Evolutionary conservation across 2,329 filamentous ascomycete species (phyloP).

Genomic region (Pseudocercospora cruenta): DNA sequence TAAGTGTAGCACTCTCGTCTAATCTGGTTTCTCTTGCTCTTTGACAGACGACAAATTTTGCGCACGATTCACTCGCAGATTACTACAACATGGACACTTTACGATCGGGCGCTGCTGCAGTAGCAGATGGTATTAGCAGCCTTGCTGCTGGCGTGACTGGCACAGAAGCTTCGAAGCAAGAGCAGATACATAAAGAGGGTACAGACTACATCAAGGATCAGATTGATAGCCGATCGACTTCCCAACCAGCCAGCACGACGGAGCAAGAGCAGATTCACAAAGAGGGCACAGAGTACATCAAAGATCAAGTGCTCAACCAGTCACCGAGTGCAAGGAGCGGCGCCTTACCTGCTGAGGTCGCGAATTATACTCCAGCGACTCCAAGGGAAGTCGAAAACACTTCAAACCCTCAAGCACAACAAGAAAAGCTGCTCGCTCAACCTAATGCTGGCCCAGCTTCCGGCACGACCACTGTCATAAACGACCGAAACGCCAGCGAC

Average conservation of each 20-base stretch:
- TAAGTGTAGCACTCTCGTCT: background rate
- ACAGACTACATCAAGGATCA: slow-evolving; percentile 18
- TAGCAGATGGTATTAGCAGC: background rate
- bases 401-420: background rate
- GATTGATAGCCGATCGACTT: background rate
- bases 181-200: slow-evolving; percentile 15
- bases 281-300: slow-evolving; percentile 15
- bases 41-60: background rate
- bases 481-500: background rate
- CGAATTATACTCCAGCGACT: background rate
- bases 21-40: background rate
- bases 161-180: background rate
- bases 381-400: background rate
- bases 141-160: slow-evolving; percentile 1
- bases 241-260: background rate
- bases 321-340: background rate
- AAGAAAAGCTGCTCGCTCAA: background rate
- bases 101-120: background rate
- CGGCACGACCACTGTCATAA: background rate
- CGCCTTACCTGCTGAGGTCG: background rate
- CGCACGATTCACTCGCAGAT: background rate
- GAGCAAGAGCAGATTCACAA: slow-evolving; percentile 14
- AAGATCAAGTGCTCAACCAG: slow-evolving; percentile 10
- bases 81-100: background rate
- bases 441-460: background rate